These are phyloP conservation scores for Lachnellula suecica DNA, from an alignment of 2,329 filamentous ascomycete genomes.

Conservation along the genomic window DNA sequence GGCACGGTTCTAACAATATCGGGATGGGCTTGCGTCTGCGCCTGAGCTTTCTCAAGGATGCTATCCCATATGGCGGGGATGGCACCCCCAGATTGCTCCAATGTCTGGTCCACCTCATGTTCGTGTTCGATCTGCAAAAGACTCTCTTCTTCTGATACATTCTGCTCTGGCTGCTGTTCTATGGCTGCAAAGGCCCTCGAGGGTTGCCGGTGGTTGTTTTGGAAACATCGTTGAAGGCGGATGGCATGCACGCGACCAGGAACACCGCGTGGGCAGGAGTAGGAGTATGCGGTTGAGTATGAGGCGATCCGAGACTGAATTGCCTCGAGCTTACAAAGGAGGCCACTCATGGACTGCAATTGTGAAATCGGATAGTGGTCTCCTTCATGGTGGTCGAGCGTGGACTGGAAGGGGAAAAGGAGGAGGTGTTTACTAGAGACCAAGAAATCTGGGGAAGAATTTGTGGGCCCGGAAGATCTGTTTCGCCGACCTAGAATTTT, in stretches of 20 bases:
- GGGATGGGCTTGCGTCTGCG: too few species aligned
- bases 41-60: too few species aligned
- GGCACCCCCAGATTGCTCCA: too few species aligned
- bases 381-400: background rate
- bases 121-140: too few species aligned
- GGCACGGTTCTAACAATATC: too few species aligned
- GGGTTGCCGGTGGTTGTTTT: background rate
- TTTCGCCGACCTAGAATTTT: background rate
- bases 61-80: too few species aligned
- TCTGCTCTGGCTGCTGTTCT: too few species aligned
- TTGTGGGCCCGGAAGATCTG: background rate
- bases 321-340: conserved; percentile 22
- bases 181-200: background rate
- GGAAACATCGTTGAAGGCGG: conserved; percentile 21
- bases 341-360: conserved; percentile 15
- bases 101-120: too few species aligned
- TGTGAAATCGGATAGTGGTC: too few species aligned
- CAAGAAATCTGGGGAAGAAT: background rate
- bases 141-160: too few species aligned
- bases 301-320: conserved; percentile 26
- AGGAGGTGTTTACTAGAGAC: background rate
- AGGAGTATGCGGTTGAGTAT: too few species aligned
- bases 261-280: conserved; percentile 22
- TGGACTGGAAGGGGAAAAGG: background rate
- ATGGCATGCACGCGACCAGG: conserved; percentile 22